These are phyloP conservation scores for Tylopilus cervinicoccineus DNA, from an alignment of 768 basidiomycete genomes.

Conservation along the genomic window DNA sequence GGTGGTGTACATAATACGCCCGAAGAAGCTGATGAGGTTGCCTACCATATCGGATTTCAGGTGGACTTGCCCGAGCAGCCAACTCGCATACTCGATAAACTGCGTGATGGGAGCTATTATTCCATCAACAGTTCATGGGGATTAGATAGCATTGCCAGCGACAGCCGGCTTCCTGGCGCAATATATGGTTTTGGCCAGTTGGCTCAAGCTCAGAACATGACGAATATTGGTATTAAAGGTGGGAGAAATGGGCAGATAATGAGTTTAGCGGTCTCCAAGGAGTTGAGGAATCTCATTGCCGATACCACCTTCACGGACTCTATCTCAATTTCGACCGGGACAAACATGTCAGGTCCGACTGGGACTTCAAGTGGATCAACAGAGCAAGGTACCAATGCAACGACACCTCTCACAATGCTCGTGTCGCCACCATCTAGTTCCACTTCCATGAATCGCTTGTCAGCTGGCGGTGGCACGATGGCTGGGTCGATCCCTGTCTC, in stretches of 20 bases:
- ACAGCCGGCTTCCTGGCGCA: not conserved
- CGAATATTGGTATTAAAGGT: slow-evolving; percentile 18
- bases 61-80: slow-evolving; percentile 89
- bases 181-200: slow-evolving; percentile 10
- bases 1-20: slow-evolving; percentile 48
- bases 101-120: slow-evolving; percentile 70
- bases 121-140: slow-evolving; percentile 47
- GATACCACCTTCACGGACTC: slow-evolving; percentile 46
- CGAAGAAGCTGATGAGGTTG: slow-evolving; percentile 65
- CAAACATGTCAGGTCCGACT: slow-evolving; percentile 33
- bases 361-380: slow-evolving; percentile 7
- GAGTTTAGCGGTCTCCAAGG: slow-evolving; percentile 44
- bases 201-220: slow-evolving; percentile 16
- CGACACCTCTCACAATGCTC: slow-evolving; percentile 20
- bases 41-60: slow-evolving; percentile 93
- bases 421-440: slow-evolving; percentile 12
- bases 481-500: slow-evolving; percentile 42
- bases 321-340: slow-evolving; percentile 41
- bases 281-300: slow-evolving; percentile 46
- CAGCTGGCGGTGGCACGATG: slow-evolving; percentile 13
- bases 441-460: slow-evolving; percentile 16
- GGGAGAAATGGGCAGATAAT: slow-evolving; percentile 25
- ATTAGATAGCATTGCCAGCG: not conserved
- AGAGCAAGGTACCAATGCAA: slow-evolving; percentile 8
- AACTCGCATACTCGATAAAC: slow-evolving; percentile 72